Conservation (phyloP, 352 stramenopile genomes). For the Globisporangium emineosum region DNA sequence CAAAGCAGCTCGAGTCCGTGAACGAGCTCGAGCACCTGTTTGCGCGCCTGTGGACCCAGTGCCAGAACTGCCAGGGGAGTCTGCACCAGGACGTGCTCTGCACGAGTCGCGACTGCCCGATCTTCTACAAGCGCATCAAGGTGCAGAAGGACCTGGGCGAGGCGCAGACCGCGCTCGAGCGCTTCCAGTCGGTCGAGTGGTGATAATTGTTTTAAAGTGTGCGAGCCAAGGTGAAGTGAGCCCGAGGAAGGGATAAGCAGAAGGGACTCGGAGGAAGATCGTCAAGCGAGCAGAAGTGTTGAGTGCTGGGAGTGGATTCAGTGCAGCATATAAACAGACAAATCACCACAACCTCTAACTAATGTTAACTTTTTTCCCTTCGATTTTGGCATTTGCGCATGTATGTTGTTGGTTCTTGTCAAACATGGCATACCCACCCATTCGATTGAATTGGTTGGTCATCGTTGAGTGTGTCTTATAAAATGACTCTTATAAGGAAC, state of each 20-base stretch:
- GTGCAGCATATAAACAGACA: no score
- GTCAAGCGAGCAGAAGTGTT: background rate
- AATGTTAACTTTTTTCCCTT: no score
- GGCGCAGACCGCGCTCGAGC: constrained; percentile 92
- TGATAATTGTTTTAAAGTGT: constrained; percentile 21
- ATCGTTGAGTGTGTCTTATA: no score
- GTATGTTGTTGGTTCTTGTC: no score
- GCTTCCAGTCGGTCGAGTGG: constrained; percentile 90
- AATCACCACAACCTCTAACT: no score
- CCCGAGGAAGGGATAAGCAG: no score
- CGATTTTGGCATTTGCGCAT: no score
- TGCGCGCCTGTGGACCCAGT: constrained; percentile 96
- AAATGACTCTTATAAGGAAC: no score
- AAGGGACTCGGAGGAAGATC: no score
- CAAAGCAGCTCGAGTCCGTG: constrained; percentile 91
- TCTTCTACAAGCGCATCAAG: constrained; percentile 99
- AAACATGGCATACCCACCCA: no score
- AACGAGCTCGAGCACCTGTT: constrained; percentile 95
- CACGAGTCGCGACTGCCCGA: constrained; percentile 97
- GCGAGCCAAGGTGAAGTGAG: background rate
- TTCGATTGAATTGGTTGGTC: no score
- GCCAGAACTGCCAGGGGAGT: constrained; percentile 98
- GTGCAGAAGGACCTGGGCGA: constrained; percentile 97
- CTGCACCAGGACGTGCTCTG: constrained; percentile 96
- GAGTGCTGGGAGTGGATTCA: background rate